Evolutionary conservation across 2,329 filamentous ascomycete species (phyloP).

Genomic region (Bisporella sp.): DNA sequence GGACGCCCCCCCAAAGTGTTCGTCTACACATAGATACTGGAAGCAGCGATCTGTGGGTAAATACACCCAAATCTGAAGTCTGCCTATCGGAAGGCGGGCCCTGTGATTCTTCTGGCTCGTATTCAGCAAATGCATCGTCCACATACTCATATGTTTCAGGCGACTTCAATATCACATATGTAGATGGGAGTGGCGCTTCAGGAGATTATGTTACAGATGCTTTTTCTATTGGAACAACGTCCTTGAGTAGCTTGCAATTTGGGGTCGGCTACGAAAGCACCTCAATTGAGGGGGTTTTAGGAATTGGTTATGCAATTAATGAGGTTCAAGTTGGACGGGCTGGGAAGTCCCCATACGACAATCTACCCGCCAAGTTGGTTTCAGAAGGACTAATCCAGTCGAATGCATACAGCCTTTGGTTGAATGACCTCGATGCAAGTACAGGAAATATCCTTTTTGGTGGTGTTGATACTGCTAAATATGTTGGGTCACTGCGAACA

Average conservation of each 20-base stretch:
- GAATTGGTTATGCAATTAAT: constrained; percentile 75
- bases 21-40: constrained; percentile 60
- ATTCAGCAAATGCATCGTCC: constrained; percentile 63
- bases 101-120: constrained; percentile 59
- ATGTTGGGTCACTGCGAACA: constrained; percentile 53
- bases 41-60: constrained; percentile 66
- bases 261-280: constrained; percentile 62
- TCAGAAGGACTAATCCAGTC: constrained; percentile 53
- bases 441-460: constrained; percentile 68
- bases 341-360: constrained; percentile 51
- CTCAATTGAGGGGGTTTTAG: constrained; percentile 67
- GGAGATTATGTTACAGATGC: constrained; percentile 80
- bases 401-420: constrained; percentile 67
- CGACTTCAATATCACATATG: constrained; percentile 82
- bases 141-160: constrained; percentile 68
- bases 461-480: constrained; percentile 63
- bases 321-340: constrained; percentile 64
- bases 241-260: constrained; percentile 56
- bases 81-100: constrained; percentile 44
- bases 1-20: constrained; percentile 52
- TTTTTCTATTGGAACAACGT: constrained; percentile 49
- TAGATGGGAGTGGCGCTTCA: constrained; percentile 68
- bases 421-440: constrained; percentile 62
- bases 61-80: constrained; percentile 52
- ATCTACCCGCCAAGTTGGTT: constrained; percentile 61